phyloP scores from a whole-genome alignment of 257 asterid genomes.

The Ilex aquifolium region DNA sequence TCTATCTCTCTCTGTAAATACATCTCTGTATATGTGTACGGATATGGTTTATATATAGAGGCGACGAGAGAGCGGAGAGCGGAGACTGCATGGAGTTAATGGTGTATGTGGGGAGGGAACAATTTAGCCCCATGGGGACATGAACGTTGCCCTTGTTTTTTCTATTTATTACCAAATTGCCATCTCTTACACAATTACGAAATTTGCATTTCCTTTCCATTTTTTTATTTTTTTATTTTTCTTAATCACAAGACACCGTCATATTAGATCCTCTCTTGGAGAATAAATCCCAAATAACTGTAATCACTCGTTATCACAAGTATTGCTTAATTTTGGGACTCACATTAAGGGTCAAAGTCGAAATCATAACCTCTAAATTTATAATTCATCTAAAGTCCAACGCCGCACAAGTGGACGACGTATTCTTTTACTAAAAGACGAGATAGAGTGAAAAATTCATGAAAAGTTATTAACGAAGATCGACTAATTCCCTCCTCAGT shows the following conservation, averaged over 20 bases:
- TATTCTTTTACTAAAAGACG: too few relatives aligned
- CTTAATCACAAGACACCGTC: neutral
- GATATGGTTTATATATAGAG: neutral
- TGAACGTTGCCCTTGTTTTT: neutral
- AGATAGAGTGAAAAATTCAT: too few relatives aligned
- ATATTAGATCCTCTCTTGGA: neutral
- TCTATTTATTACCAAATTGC: neutral
- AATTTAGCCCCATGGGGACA: conserved; percentile 19
- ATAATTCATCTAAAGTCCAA: too few relatives aligned
- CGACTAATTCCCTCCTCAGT: too few relatives aligned
- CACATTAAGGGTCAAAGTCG: too few relatives aligned
- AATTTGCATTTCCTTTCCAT: neutral
- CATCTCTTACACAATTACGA: conserved; percentile 8
- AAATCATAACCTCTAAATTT: too few relatives aligned
- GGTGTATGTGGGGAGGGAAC: conserved; percentile 23
- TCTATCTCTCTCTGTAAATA: too few relatives aligned
- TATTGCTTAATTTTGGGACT: too few relatives aligned
- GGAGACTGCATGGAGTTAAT: conserved; percentile 41
- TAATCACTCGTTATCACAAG: neutral
- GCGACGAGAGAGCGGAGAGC: conserved; percentile 11
- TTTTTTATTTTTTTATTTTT: conserved; percentile 8
- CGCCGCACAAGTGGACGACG: too few relatives aligned
- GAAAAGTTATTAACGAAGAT: too few relatives aligned
- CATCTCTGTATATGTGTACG: neutral
- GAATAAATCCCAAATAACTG: neutral